Evolutionary conservation across 2,329 filamentous ascomycete genomes (phyloP).

Genomic region (Mycosphaerella sp.): DNA sequence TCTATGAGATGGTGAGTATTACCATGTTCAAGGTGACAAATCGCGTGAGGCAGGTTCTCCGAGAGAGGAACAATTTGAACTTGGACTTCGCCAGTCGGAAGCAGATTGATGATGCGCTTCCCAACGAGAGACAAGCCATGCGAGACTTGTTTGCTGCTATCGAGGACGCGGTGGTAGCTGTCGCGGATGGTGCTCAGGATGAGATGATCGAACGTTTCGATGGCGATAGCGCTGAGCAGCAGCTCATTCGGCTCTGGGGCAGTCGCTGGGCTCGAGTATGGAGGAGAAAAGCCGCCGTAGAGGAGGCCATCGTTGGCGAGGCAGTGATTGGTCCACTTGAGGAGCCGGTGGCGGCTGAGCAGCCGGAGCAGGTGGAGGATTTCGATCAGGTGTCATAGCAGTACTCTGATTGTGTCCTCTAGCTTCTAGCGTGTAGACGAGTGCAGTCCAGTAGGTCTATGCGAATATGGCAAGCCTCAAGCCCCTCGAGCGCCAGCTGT

Average conservation of each 20-base stretch:
- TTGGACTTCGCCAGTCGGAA: slow-evolving; percentile 52
- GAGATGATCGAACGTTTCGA: slow-evolving; percentile 65
- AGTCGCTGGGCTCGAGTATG: slow-evolving; percentile 83
- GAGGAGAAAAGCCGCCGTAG: slow-evolving; percentile 71
- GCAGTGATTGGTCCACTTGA: slow-evolving; percentile 46
- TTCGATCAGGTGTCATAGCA: slow-evolving; percentile 28
- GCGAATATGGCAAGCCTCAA: too few relatives aligned
- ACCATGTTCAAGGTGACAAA: slow-evolving; percentile 87
- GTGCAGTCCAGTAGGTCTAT: too few relatives aligned
- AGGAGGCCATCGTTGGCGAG: slow-evolving; percentile 65
- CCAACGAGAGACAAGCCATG: slow-evolving; percentile 66
- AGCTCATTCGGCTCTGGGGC: slow-evolving; percentile 71
- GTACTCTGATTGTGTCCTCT: neutral
- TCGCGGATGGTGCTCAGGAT: slow-evolving; percentile 68
- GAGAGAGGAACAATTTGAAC: slow-evolving; percentile 53
- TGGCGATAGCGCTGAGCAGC: slow-evolving; percentile 51
- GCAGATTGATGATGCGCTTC: slow-evolving; percentile 60
- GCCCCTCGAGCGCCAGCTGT: too few relatives aligned
- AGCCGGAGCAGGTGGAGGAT: slow-evolving; percentile 26
- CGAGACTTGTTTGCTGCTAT: slow-evolving; percentile 73
- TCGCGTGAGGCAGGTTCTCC: slow-evolving; percentile 73
- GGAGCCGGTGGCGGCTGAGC: slow-evolving; percentile 24
- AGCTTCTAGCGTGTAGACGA: too few relatives aligned
- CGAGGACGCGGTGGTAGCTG: slow-evolving; percentile 67
- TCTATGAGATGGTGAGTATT: slow-evolving; percentile 84